Base-by-base conservation (phyloP, 352 stramenopile species). In the Pythium chondricola region DNA sequence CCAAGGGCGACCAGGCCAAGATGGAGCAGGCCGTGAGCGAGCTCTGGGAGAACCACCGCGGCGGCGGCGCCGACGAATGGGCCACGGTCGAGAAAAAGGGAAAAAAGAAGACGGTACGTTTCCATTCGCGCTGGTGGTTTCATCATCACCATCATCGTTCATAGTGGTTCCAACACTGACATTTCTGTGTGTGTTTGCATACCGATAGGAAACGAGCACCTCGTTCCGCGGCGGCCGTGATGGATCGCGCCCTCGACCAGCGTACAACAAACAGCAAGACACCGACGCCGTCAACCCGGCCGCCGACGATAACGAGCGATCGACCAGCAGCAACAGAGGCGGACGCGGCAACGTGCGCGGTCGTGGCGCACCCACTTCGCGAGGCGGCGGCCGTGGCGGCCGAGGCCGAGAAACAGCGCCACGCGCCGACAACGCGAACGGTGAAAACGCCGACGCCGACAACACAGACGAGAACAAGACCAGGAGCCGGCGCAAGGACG, bases 1-100 rank as follows among this genome's bases (percentile, higher is more conserved):
- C 74, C 62, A 86, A 90, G 61, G 71, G 76, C 56, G 75, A 93
- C 47, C 65, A 80, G 25, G 62, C 74, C 38, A 67, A 68, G 52
- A 91, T 86, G 45, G 74, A 86, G 54, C 74, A 69, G 37, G 71
- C 70, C 29, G 84, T 93, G 37, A 93, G 69, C 39, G 82, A 93
- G 61, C 58, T 93, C 48, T 93, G 82, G 82, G 82, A 93, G 53
- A 72, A 89, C 51, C 63, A 88, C 61, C 79, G 71, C 56, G 73
- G 74, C 41, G 63, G 67, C 48, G 65, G 48, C 17, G 65, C 80
- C 42, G 71, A 86, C 35, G 80, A 76, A 36, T 93, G 82, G 82
- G 82, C 79, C 43, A 80, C 65, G 10, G 82, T 93, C 41, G 63
- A 71, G 47, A 93, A 93, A 56, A 91, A 89, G 52, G 64, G 48